Evolutionary conservation across 352 stramenopile genomes (phyloP), one percentile per base, ranked within the genome.

Genomic region (Sclerospora graminicola): DNA sequence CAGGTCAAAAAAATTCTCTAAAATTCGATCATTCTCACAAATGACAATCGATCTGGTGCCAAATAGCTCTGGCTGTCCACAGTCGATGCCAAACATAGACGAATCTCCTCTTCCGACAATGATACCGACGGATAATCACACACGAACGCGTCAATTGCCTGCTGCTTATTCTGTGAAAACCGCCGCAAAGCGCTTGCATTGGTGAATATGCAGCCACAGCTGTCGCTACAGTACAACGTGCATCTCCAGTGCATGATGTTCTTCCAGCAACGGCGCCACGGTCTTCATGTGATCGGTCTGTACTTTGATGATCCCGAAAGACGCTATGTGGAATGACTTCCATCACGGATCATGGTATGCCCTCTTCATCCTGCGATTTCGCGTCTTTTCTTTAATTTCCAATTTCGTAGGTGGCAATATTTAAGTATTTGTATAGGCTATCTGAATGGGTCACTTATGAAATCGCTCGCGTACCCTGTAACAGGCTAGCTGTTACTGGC

Each of bases 251-350:
- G 61, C 68, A 9, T 84, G 57, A 14, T 58, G 54, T 38, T 82
- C 60, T 38, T 89, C 49, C 14, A 97, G 56, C 51, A 94, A 83
- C 8, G 66, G 58, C 16, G 49, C 53, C 2, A 97, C 86, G 19
- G 88, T 94, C 39, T 73, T 60, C 20, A 87, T 83, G n/a, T n/a
- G n/a, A n/a, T n/a, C n/a, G n/a, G n/a, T n/a, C n/a, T n/a, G n/a
- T n/a, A n/a, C n/a, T n/a, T n/a, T n/a, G n/a, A n/a, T n/a, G n/a
- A n/a, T n/a, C n/a, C n/a, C n/a, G n/a, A n/a, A n/a, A n/a, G n/a
- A n/a, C n/a, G n/a, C n/a, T n/a, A n/a, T n/a, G n/a, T n/a, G n/a
- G n/a, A n/a, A n/a, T n/a, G n/a, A n/a, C n/a, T n/a, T n/a, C n/a
- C n/a, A n/a, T n/a, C n/a, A n/a, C n/a, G n/a, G n/a, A n/a, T n/a